phyloP scores from a whole-genome alignment of 208 protist species.

The Crithidia brevicula region DNA sequence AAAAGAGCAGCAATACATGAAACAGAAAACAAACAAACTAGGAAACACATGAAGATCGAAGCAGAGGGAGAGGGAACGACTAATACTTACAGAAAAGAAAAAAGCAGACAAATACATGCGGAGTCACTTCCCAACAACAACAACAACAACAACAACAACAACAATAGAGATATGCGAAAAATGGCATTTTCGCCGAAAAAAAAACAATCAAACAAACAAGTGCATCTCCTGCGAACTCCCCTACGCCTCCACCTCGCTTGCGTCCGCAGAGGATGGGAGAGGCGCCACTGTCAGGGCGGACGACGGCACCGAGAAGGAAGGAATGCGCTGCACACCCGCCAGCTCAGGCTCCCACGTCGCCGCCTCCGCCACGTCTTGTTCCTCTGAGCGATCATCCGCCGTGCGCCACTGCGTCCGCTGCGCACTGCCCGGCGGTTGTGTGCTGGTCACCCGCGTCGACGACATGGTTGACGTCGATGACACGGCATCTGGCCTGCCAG shows the following conservation, averaged over 20 bases:
- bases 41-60: too few relatives aligned
- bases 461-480: neutral
- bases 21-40: too few relatives aligned
- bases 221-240: too few relatives aligned
- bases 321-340: neutral
- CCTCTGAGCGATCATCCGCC: too few relatives aligned
- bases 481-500: too few relatives aligned
- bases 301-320: neutral
- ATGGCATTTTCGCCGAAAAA: too few relatives aligned
- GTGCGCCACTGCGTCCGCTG: neutral
- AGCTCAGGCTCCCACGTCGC: neutral
- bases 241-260: too few relatives aligned
- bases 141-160: neutral
- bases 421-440: constrained; percentile 9
- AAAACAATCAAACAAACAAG: neutral
- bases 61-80: too few relatives aligned
- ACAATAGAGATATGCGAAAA: neutral
- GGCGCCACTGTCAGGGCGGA: neutral
- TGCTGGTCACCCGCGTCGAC: constrained; percentile 10
- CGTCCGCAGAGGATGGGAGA: too few relatives aligned
- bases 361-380: neutral
- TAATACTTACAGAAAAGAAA: too few relatives aligned
- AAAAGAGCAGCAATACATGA: too few relatives aligned
- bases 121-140: neutral
- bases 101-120: too few relatives aligned